Conservation (phyloP, 179 eudicot species). For the Camellia oleifera region DNA sequence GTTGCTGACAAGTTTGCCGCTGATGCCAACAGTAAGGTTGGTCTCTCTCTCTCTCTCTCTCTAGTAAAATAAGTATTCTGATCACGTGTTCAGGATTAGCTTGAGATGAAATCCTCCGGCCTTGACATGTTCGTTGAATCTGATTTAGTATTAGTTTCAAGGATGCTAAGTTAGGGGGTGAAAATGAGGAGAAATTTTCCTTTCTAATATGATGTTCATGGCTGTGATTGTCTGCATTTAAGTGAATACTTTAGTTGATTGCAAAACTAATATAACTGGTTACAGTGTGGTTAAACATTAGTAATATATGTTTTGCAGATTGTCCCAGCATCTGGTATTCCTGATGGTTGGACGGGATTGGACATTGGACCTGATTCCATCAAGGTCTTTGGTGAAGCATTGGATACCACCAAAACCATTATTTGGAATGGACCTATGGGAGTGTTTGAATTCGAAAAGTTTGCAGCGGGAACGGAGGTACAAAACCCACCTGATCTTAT, state of each 20-base stretch:
- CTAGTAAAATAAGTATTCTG: slow-evolving; percentile 44
- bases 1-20: too few relatives aligned
- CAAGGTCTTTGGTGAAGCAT: slow-evolving; percentile 65
- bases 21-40: too few relatives aligned
- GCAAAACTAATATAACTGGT: not conserved
- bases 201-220: not conserved
- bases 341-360: slow-evolving; percentile 97
- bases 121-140: not conserved
- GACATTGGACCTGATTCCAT: slow-evolving; percentile 88
- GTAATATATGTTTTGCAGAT: slow-evolving; percentile 32
- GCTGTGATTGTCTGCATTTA: not conserved
- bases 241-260: not conserved
- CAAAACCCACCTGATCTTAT: not conserved
- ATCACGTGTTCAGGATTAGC: too few relatives aligned
- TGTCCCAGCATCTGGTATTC: slow-evolving; percentile 79
- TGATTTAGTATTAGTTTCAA: too few relatives aligned
- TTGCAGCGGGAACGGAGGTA: slow-evolving; percentile 96
- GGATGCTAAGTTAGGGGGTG: too few relatives aligned
- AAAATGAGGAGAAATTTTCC: not conserved
- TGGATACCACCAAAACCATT: slow-evolving; percentile 73
- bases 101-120: not conserved
- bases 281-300: not conserved
- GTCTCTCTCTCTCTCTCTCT: too few relatives aligned
- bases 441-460: slow-evolving; percentile 88
- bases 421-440: slow-evolving; percentile 99